Percentiles rank a stretch among this genome's conserved stretches.
Conservation (phyloP, 1,284 basidiomycete species). For the Cryptococcus sp. region DNA sequence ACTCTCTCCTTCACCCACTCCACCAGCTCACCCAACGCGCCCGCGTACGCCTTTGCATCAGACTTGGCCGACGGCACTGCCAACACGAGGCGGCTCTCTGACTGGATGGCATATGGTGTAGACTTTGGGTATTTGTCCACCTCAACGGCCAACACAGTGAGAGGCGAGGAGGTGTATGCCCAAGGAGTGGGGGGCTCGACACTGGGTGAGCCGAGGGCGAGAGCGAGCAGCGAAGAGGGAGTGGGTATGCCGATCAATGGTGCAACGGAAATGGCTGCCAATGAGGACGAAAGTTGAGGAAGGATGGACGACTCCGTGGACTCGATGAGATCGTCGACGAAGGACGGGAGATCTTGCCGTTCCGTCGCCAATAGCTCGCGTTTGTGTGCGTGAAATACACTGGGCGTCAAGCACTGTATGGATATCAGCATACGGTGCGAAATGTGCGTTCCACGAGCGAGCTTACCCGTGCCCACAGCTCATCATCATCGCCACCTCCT, state of each 20-base stretch:
- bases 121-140: slow-evolving; percentile 25
- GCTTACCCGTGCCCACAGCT: slow-evolving; percentile 49
- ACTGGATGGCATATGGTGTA: slow-evolving; percentile 5
- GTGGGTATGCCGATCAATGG: slow-evolving; percentile 15
- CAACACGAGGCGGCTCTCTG: slow-evolving; percentile 4
- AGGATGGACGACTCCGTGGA: background rate
- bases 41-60: slow-evolving; percentile 22
- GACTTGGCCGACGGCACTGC: slow-evolving; percentile 25
- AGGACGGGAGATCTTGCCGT: slow-evolving; percentile 35
- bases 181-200: background rate
- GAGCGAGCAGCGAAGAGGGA: slow-evolving; percentile 14
- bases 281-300: background rate
- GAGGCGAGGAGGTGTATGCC: background rate
- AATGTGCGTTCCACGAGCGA: too few relatives aligned
- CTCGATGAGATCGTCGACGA: slow-evolving; percentile 34
- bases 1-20: slow-evolving; percentile 3
- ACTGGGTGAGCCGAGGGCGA: slow-evolving; percentile 30
- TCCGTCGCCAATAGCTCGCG: slow-evolving; percentile 24
- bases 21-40: slow-evolving; percentile 16
- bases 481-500: slow-evolving; percentile 51
- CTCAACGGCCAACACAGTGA: slow-evolving; percentile 23
- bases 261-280: background rate
- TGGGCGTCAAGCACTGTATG: slow-evolving; percentile 40
- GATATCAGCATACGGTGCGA: slow-evolving; percentile 2
- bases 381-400: slow-evolving; percentile 37